Percentiles rank a stretch among this genome's conserved stretches.
Conservation (phyloP, 2,329 filamentous ascomycete species). For the Fusarium proliferatum region DNA sequence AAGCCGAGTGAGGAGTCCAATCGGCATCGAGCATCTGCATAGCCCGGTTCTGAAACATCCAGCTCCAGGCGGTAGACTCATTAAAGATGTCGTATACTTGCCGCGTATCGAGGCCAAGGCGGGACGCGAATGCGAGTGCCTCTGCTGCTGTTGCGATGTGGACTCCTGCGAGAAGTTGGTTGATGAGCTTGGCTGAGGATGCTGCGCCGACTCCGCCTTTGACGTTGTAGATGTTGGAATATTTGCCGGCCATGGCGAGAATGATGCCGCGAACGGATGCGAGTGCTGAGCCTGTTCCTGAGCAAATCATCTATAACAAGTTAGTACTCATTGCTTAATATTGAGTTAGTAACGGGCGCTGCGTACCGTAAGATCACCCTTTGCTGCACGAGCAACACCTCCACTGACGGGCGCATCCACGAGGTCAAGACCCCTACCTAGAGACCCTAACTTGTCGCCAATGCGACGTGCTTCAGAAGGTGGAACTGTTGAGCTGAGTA, state of each 20-base stretch:
- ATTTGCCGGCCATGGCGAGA: not conserved
- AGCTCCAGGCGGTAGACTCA: not conserved
- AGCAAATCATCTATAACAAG: not conserved
- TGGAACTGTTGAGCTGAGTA: not conserved
- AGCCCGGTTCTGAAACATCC: not conserved
- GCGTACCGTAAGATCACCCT: not conserved
- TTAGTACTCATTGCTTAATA: too few species aligned
- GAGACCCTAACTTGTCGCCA: not conserved
- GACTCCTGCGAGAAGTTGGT: not conserved
- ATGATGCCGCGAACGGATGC: not conserved
- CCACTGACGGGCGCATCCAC: not conserved
- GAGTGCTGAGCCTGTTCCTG: fast-evolving
- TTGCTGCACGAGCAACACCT: not conserved
- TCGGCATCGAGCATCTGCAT: not conserved
- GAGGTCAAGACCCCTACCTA: not conserved
- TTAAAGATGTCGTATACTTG: not conserved
- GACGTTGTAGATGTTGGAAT: not conserved
- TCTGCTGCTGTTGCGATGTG: not conserved
- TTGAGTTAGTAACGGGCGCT: too few species aligned
- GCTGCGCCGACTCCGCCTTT: not conserved
- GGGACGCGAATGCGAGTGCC: not conserved
- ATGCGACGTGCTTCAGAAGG: fast-evolving
- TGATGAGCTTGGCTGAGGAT: slow-evolving; percentile 1
- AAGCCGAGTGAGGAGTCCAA: not conserved
- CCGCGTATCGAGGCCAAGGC: not conserved